These are phyloP conservation scores for Boletus semigastroideus DNA, from an alignment of 1,284 basidiomycete species.

Conservation along the genomic window DNA sequence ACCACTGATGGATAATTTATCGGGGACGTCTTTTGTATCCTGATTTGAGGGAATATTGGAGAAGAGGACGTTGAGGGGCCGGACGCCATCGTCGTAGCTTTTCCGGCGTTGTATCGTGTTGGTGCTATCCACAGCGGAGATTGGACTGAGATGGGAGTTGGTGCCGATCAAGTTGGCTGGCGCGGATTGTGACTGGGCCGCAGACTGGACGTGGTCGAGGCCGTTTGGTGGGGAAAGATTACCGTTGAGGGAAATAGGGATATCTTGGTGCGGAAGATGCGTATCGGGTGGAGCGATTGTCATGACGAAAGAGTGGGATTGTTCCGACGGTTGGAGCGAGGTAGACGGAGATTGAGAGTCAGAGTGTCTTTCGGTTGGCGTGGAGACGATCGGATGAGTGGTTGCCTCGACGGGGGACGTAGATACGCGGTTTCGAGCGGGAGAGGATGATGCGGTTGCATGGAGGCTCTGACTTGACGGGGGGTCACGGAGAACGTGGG, in stretches of 20 bases:
- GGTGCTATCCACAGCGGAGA: slow-evolving; percentile 1
- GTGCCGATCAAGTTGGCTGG: slow-evolving; percentile 8
- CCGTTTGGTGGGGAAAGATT: slow-evolving; percentile 6
- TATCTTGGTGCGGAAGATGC: background rate
- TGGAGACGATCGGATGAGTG: slow-evolving; percentile 8
- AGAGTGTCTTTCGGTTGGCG: slow-evolving; percentile 9
- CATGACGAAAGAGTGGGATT: slow-evolving; percentile 38
- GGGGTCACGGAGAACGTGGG: slow-evolving; percentile 23
- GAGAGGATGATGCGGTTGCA: slow-evolving; percentile 1
- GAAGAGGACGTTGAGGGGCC: slow-evolving; percentile 49
- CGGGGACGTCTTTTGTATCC: slow-evolving; percentile 5
- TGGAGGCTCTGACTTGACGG: slow-evolving; percentile 28
- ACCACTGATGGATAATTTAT: slow-evolving; percentile 4
- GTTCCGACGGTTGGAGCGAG: slow-evolving; percentile 16
- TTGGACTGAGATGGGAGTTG: slow-evolving; percentile 23
- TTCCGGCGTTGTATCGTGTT: slow-evolving; percentile 42
- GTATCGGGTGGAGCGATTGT: slow-evolving; percentile 41
- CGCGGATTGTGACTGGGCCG: slow-evolving; percentile 18
- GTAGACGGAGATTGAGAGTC: slow-evolving; percentile 3
- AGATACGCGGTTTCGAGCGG: slow-evolving; percentile 12
- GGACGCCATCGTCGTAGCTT: slow-evolving; percentile 60
- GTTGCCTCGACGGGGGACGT: slow-evolving; percentile 13
- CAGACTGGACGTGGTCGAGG: background rate
- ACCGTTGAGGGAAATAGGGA: slow-evolving; percentile 3
- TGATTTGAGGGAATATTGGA: slow-evolving; percentile 23